phyloP scores from a whole-genome alignment of 257 asterid species.

The Jacaranda mimosifolia region DNA sequence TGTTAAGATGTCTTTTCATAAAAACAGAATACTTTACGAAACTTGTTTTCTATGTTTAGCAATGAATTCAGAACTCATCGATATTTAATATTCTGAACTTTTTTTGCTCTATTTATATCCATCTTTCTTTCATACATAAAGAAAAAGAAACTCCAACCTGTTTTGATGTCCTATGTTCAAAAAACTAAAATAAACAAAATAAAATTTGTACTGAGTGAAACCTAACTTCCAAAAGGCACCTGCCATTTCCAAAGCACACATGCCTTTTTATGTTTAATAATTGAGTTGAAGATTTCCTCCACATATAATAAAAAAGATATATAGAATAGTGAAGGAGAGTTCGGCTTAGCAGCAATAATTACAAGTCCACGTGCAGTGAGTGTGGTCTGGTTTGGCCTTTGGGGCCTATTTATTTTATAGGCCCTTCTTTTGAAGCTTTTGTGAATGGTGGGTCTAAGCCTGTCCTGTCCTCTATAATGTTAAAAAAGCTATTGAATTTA shows the following conservation, averaged over 20 bases:
- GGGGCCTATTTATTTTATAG: neutral
- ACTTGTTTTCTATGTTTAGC: too few relatives aligned
- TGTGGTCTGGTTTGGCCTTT: constrained; percentile 25
- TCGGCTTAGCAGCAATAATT: constrained; percentile 27
- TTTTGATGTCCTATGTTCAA: neutral
- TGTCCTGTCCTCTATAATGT: constrained; percentile 50
- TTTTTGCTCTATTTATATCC: neutral
- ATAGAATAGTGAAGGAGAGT: neutral
- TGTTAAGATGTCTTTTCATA: too few relatives aligned
- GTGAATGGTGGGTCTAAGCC: constrained; percentile 46
- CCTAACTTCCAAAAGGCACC: constrained; percentile 8
- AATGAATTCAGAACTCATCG: too few relatives aligned
- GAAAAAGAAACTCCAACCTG: neutral
- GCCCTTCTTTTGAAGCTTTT: constrained; percentile 26
- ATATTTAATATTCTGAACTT: neutral
- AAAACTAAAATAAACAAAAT: neutral
- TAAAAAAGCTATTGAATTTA: constrained; percentile 31
- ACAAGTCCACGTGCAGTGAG: constrained; percentile 43
- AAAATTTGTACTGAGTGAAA: neutral
- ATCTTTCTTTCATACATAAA: too few relatives aligned
- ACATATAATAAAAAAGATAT: neutral
- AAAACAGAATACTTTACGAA: too few relatives aligned
- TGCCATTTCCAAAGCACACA: neutral
- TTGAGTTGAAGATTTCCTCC: constrained; percentile 4
- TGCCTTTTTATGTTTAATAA: neutral